Conservation (phyloP, 257 asterid genomes). For the Penstemon barbatus region DNA sequence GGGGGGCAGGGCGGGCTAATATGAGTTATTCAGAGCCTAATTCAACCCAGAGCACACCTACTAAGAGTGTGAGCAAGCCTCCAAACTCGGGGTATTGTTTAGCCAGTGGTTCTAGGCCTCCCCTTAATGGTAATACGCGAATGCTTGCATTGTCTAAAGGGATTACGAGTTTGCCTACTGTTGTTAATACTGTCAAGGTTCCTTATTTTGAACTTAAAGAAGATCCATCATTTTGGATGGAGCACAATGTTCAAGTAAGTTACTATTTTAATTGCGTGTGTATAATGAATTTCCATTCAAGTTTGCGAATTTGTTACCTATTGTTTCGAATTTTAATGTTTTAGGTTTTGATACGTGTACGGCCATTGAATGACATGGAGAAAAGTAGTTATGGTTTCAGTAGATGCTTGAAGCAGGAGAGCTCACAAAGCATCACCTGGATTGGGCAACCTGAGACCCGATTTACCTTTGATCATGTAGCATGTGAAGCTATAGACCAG, state of each 20-base stretch:
- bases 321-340: slow-evolving; percentile 18
- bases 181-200: slow-evolving; percentile 69
- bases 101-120: slow-evolving; percentile 67
- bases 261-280: slow-evolving; percentile 1
- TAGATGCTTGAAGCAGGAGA: slow-evolving; percentile 94
- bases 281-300: neutral
- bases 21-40: slow-evolving; percentile 68
- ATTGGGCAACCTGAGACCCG: slow-evolving; percentile 93
- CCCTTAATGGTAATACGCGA: slow-evolving; percentile 51
- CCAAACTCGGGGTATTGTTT: slow-evolving; percentile 57
- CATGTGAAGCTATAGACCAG: slow-evolving; percentile 89
- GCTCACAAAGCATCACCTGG: slow-evolving; percentile 83
- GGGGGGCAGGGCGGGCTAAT: slow-evolving; percentile 52
- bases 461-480: slow-evolving; percentile 92
- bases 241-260: slow-evolving; percentile 93
- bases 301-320: slow-evolving; percentile 2
- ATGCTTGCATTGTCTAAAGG: slow-evolving; percentile 67
- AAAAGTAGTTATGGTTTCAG: slow-evolving; percentile 56
- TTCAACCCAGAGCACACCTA: slow-evolving; percentile 81
- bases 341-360: slow-evolving; percentile 85
- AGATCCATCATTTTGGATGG: slow-evolving; percentile 94
- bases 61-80: slow-evolving; percentile 83
- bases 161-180: slow-evolving; percentile 43
- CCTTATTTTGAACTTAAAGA: slow-evolving; percentile 88
- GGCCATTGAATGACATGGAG: slow-evolving; percentile 85